phyloP scores from a whole-genome alignment of 2,329 filamentous ascomycete species.

The Aspergillus arachidicola region DNA sequence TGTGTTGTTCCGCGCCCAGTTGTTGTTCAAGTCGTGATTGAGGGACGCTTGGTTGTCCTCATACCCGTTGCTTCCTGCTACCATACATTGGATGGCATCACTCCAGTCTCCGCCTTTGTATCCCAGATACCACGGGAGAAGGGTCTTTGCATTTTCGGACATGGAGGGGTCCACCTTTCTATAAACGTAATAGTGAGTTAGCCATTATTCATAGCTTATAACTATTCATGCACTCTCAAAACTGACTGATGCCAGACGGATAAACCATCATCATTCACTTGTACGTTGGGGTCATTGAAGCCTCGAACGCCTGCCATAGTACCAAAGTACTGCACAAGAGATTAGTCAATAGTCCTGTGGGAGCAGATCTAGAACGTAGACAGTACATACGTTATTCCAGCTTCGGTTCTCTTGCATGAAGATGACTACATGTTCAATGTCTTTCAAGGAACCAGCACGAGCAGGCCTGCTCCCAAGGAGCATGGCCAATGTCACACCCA shows the following conservation, averaged over 20 bases:
- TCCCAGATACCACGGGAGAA: conserved; percentile 59
- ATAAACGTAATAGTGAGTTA: not conserved
- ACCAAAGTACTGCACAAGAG: conserved; percentile 52
- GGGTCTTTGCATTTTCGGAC: conserved; percentile 45
- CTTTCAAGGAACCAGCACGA: conserved; percentile 47
- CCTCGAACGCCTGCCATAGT: conserved; percentile 59
- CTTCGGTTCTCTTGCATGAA: conserved; percentile 59
- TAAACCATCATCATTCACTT: conserved; percentile 49
- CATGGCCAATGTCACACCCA: conserved; percentile 18
- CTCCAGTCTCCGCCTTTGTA: conserved; percentile 55
- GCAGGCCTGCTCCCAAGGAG: conserved; percentile 23
- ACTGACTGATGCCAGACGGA: conserved; percentile 53
- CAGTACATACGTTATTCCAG: conserved; percentile 37
- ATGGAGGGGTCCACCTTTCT: conserved; percentile 43
- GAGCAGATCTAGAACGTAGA: not conserved
- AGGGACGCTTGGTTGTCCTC: conserved; percentile 55
- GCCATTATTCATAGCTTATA: not conserved
- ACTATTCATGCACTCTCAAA: not conserved
- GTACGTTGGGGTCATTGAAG: conserved; percentile 59
- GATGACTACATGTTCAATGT: conserved; percentile 60
- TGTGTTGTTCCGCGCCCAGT: conserved; percentile 58
- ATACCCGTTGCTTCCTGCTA: conserved; percentile 56
- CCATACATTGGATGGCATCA: conserved; percentile 58
- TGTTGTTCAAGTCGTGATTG: conserved; percentile 55
- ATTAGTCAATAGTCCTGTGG: not conserved